phyloP scores from a whole-genome alignment of 2,329 filamentous ascomycete species.

The Dothistroma septosporum region DNA sequence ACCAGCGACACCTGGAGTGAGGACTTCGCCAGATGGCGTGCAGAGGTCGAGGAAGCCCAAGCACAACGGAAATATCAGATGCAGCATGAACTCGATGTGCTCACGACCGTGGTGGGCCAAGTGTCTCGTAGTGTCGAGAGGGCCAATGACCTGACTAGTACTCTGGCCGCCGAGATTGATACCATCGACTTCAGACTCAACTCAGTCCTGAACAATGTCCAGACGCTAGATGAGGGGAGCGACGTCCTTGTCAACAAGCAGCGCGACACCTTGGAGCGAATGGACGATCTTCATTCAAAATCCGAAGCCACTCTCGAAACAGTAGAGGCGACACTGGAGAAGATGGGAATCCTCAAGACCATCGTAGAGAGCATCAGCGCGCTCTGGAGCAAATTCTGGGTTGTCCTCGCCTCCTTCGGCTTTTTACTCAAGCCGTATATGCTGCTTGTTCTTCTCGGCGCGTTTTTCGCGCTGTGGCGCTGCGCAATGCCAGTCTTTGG shows the following conservation, averaged over 20 bases:
- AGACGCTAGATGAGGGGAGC: not conserved
- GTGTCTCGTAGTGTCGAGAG: not conserved
- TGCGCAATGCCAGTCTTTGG: not conserved
- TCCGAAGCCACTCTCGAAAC: not conserved
- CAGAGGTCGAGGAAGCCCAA: not conserved
- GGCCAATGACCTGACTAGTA: not conserved
- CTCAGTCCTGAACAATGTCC: not conserved
- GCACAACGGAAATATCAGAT: not conserved
- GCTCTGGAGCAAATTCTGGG: not conserved
- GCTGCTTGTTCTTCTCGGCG: not conserved
- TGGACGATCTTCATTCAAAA: not conserved
- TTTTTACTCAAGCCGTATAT: not conserved
- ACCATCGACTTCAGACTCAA: not conserved
- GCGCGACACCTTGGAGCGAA: not conserved
- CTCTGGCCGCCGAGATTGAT: not conserved
- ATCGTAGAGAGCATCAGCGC: not conserved
- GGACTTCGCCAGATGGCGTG: not conserved
- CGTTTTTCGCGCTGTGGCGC: not conserved
- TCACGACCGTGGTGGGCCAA: not conserved
- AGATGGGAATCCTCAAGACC: not conserved
- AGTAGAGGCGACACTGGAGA: not conserved
- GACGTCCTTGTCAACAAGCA: not conserved
- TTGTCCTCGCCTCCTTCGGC: not conserved
- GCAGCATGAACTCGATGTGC: not conserved
- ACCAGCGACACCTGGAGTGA: not conserved